Evolutionary conservation across 306 rosid species (phyloP).

Genomic region (Macrotyloma uniflorum): DNA sequence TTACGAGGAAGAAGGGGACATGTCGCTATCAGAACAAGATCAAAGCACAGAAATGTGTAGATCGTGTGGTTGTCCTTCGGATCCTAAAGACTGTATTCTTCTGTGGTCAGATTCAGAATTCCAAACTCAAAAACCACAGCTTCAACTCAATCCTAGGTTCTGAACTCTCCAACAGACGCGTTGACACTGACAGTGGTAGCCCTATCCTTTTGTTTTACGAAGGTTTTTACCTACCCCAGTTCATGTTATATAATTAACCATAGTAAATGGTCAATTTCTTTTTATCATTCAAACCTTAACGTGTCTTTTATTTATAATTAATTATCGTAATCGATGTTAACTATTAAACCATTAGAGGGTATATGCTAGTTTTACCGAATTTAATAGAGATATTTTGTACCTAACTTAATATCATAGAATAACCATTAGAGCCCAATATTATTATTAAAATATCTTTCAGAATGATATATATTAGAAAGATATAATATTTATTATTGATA

Average conservation of each 20-base stretch:
- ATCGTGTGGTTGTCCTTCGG: not conserved
- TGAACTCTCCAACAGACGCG: not conserved
- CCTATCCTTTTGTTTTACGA: not conserved
- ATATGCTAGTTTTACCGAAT: too few relatives aligned
- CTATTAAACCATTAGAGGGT: too few relatives aligned
- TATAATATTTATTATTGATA: too few relatives aligned
- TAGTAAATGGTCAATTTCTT: too few relatives aligned
- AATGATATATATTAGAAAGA: too few relatives aligned
- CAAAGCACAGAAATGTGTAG: not conserved
- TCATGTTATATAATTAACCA: not conserved
- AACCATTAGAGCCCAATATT: too few relatives aligned
- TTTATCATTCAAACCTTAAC: too few relatives aligned
- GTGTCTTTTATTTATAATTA: too few relatives aligned
- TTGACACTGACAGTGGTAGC: not conserved
- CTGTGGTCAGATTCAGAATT: not conserved
- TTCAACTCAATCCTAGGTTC: conserved; percentile 17
- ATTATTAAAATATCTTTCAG: too few relatives aligned
- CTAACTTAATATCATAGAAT: too few relatives aligned
- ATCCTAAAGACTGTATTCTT: conserved; percentile 1
- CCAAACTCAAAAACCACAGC: not conserved
- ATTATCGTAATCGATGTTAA: too few relatives aligned
- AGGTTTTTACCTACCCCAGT: not conserved
- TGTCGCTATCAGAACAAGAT: not conserved
- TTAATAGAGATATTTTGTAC: too few relatives aligned
- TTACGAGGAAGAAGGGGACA: conserved; percentile 24